Percentiles rank a stretch among this genome's conserved stretches.
These are phyloP conservation scores for Xylaria multiplex DNA, from an alignment of 2,329 filamentous ascomycete species.

Conservation along the genomic window DNA sequence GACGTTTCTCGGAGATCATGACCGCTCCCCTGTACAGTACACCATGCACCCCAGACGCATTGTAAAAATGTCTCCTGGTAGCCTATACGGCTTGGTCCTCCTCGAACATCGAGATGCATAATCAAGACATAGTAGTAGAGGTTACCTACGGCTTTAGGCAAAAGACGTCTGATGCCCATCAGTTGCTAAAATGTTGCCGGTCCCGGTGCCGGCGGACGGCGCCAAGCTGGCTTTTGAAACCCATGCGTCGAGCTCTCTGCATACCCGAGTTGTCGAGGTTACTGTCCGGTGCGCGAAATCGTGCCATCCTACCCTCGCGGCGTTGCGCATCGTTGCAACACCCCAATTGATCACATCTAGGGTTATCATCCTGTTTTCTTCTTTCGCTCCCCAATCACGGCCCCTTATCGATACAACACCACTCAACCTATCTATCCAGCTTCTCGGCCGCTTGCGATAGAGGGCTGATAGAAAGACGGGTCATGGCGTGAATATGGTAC, in stretches of 20 bases:
- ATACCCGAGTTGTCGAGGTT: background rate
- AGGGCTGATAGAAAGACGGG: slow-evolving; percentile 59
- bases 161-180: slow-evolving; percentile 16
- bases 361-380: slow-evolving; percentile 55
- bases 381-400: slow-evolving; percentile 59
- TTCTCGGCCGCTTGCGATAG: slow-evolving; percentile 60
- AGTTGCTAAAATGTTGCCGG: slow-evolving; percentile 7
- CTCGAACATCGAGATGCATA: slow-evolving; percentile 21
- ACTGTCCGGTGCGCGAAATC: background rate
- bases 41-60: slow-evolving; percentile 27
- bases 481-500: slow-evolving; percentile 62
- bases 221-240: slow-evolving; percentile 9
- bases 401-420: slow-evolving; percentile 64
- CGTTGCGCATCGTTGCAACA: background rate
- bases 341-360: slow-evolving; percentile 11
- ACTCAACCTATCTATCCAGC: slow-evolving; percentile 63
- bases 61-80: slow-evolving; percentile 37
- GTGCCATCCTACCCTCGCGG: background rate
- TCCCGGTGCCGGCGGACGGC: background rate
- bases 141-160: slow-evolving; percentile 25
- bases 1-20: background rate
- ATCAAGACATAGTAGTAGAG: slow-evolving; percentile 21
- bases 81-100: background rate
- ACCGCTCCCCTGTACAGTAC: slow-evolving; percentile 13
- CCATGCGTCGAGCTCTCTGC: background rate